Conservation (phyloP, 208 protist genomes). For the Crithidia brevicula region DNA sequence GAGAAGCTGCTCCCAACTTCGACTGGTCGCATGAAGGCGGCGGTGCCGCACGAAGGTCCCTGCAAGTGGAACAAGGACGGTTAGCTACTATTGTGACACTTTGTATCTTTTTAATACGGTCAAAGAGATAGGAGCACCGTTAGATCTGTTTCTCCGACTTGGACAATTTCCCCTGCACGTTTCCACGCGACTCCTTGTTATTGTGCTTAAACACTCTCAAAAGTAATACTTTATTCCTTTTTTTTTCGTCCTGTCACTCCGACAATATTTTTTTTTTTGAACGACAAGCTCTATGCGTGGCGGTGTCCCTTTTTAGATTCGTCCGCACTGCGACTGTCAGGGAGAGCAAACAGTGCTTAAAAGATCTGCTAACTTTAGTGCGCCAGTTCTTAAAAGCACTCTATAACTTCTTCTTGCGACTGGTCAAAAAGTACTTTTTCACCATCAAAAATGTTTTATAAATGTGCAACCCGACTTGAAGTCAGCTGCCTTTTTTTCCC, state of each 20-base stretch:
- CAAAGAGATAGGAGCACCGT: too few species aligned
- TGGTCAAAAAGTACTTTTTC: background rate
- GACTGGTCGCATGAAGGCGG: constrained; percentile 39
- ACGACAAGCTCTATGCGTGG: too few species aligned
- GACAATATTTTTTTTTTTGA: constrained; percentile 9
- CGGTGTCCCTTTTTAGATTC: background rate
- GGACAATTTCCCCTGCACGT: too few species aligned
- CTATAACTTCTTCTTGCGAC: background rate
- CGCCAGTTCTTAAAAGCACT: background rate
- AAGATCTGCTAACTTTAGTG: background rate
- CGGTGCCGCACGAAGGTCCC: constrained; percentile 46
- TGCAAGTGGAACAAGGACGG: constrained; percentile 46
- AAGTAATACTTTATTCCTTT: constrained; percentile 15
- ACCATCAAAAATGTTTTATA: constrained; percentile 12
- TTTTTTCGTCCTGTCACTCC: background rate
- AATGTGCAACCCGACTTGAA: too few species aligned
- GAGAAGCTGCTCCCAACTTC: constrained; percentile 60
- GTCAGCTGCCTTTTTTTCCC: constrained; percentile 8
- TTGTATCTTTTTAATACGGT: constrained; percentile 3
- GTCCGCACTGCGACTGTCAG: background rate
- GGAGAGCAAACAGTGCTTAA: constrained; percentile 1
- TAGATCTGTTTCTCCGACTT: too few species aligned
- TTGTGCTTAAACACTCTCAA: constrained; percentile 9
- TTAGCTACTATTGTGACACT: background rate
- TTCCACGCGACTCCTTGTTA: background rate